Base-by-base conservation (phyloP, 106 monocot species). In the Platanthera guangdongensis region DNA sequence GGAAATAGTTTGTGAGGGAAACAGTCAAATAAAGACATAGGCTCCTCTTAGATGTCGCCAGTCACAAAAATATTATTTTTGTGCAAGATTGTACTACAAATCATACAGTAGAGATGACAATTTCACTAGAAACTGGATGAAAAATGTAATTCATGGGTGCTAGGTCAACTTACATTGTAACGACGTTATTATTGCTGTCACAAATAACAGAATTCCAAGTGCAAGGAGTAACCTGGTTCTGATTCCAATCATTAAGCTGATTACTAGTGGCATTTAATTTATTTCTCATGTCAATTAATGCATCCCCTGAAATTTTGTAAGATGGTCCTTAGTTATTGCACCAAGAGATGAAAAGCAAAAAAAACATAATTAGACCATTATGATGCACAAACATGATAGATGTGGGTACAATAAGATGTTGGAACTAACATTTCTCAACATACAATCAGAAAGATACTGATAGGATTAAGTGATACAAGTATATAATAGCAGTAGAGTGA, bases 161-260 rank as follows among this genome's bases (percentile, higher is more conserved):
- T 55, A 57, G 4, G 46, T 71, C 49, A 74, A 77, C 90, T 84
- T 84, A 95, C 95, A 96, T 87, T 84, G 68, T 48, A 76, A 84
- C 67, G 47, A 93, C 90, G 68, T 87, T 84, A 50, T 86, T 80
- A 74, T 80, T 59, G n/a, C 19, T 51, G 79, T 90, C 83, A 83
- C 93, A 96, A 22, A 82, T 84, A 77, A 96, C 80, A 73, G 77
- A 85, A 67, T 73, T 82, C 89, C 89, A 99, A 62, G 85, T 79
- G 81, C 94, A 94, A 10, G 97, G 91, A 70, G 72, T 92, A n/a
- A 94, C 89, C 83, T 88, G 91, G 81, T 99, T 94, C 71, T 57
- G 68, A 51, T 84, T 88, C 97, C 97, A 99, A 76, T 88, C 83
- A 57, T 75, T n/a, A 57, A 99, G 89, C 78, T 94, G 94, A 85